Evolutionary conservation across 495 filamentous ascomycete species (phyloP).

Genomic region (Halenospora varia): DNA sequence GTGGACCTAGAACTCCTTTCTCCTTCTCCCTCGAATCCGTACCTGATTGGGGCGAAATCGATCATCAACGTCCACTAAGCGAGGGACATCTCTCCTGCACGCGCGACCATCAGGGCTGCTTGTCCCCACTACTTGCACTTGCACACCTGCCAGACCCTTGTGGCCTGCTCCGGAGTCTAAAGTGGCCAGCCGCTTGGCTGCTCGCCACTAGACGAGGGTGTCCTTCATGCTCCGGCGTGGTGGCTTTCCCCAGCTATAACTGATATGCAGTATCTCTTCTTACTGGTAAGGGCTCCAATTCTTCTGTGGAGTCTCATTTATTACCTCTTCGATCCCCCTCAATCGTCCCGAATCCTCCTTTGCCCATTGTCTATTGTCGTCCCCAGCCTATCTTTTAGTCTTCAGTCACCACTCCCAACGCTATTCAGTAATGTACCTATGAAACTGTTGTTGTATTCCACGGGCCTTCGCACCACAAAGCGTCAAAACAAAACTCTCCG

Average conservation of each 20-base stretch:
- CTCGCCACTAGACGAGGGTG: background rate
- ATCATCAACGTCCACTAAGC: background rate
- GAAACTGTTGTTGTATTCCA: conserved; percentile 7
- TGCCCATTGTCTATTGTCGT: background rate
- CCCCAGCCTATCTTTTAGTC: background rate
- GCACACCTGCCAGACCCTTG: background rate
- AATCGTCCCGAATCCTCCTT: background rate
- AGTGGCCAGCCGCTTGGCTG: background rate
- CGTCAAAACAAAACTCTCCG: conserved; percentile 10
- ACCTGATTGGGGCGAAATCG: background rate
- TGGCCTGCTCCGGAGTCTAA: background rate
- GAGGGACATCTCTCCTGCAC: background rate
- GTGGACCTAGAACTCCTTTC: background rate
- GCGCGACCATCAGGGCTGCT: background rate
- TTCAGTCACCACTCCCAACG: background rate
- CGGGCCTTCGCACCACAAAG: conserved; percentile 20
- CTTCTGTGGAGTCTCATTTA: conserved; percentile 8
- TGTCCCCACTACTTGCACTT: background rate
- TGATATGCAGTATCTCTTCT: conserved; percentile 1
- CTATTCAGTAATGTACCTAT: conserved; percentile 13
- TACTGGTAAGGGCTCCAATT: background rate
- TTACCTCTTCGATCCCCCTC: conserved; percentile 4
- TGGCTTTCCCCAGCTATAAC: conserved; percentile 13
- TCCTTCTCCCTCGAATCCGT: background rate
- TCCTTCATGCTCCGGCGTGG: conserved; percentile 1